Conservation (phyloP, 2,329 filamentous ascomycete genomes). For the Fusarium transvaalense region DNA sequence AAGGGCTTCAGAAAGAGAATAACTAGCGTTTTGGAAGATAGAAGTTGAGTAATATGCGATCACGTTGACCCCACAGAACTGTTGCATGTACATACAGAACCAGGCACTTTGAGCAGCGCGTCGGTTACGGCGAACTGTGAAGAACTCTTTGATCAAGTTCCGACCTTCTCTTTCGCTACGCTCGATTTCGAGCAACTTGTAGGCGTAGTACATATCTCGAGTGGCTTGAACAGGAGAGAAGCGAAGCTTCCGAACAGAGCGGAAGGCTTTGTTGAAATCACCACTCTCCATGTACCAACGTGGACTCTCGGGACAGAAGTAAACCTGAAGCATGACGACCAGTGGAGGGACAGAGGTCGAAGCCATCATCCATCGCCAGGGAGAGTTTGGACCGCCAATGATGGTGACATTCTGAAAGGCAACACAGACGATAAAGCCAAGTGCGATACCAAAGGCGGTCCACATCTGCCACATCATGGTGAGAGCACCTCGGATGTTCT, state of each 20-base stretch:
- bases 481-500: slow-evolving; percentile 55
- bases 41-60: slow-evolving; percentile 68
- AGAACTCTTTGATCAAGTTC: slow-evolving; percentile 54
- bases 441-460: slow-evolving; percentile 55
- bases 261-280: slow-evolving; percentile 59
- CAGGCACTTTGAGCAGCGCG: slow-evolving; percentile 54
- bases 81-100: slow-evolving; percentile 56
- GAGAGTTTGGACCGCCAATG: slow-evolving; percentile 52
- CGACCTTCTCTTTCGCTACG: slow-evolving; percentile 47
- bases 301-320: slow-evolving; percentile 66
- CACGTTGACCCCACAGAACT: slow-evolving; percentile 63
- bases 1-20: slow-evolving; percentile 58
- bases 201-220: slow-evolving; percentile 64
- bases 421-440: slow-evolving; percentile 56
- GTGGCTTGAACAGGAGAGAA: slow-evolving; percentile 63
- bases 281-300: slow-evolving; percentile 67
- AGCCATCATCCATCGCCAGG: slow-evolving; percentile 58
- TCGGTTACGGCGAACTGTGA: slow-evolving; percentile 54
- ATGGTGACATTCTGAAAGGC: slow-evolving; percentile 49
- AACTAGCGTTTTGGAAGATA: slow-evolving; percentile 57
- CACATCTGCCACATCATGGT: slow-evolving; percentile 57
- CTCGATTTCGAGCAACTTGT: slow-evolving; percentile 54
- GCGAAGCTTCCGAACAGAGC: slow-evolving; percentile 60
- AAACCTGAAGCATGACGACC: slow-evolving; percentile 64
- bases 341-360: slow-evolving; percentile 67